These are phyloP conservation scores for Mycena venus DNA, from an alignment of 768 basidiomycete species.

Conservation along the genomic window DNA sequence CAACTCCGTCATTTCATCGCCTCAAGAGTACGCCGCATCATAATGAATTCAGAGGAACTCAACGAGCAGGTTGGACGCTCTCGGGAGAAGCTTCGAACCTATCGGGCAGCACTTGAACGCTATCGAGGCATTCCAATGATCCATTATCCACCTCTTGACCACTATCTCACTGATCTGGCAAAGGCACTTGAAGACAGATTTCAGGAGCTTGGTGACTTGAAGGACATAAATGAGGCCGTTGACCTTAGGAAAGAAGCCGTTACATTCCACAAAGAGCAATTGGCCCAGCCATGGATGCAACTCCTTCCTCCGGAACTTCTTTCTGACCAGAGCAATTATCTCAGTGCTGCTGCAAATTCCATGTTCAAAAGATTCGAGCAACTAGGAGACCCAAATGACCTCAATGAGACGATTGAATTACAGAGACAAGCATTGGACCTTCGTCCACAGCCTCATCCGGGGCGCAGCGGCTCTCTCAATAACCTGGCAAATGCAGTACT, in stretches of 20 bases:
- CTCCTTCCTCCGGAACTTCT: background rate
- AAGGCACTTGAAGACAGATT: background rate
- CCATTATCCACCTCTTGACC: background rate
- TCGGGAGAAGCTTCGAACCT: conserved; percentile 4
- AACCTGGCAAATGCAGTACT: background rate
- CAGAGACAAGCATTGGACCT: background rate
- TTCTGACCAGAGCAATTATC: background rate
- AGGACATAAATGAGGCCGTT: conserved; percentile 7
- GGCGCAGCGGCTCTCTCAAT: background rate
- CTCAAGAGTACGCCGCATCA: background rate
- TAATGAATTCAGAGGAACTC: background rate
- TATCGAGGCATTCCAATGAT: conserved; percentile 2
- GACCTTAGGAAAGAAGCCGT: background rate
- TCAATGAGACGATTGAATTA: background rate
- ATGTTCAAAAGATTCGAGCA: background rate
- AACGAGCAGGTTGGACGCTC: background rate
- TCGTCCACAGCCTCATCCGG: background rate
- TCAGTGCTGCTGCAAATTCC: background rate
- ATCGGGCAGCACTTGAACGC: conserved; percentile 5
- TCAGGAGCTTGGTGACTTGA: background rate
- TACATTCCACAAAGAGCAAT: background rate
- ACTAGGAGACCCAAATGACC: background rate
- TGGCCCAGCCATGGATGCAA: conserved; percentile 1
- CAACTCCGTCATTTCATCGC: background rate
- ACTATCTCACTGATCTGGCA: background rate